Base-by-base conservation (phyloP, 768 basidiomycete species). In the Tylopilus balloui region DNA sequence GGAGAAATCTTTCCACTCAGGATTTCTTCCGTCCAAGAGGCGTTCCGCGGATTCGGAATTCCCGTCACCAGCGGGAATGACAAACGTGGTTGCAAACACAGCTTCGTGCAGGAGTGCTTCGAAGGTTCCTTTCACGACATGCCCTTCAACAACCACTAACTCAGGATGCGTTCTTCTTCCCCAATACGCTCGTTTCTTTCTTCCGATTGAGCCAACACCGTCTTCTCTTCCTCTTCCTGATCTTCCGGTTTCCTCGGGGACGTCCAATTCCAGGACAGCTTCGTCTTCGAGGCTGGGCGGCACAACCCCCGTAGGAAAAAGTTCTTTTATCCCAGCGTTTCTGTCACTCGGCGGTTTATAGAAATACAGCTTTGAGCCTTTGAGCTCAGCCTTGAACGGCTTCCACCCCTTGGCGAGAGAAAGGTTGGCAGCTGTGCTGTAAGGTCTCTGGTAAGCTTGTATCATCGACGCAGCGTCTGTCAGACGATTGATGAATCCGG, bases 311-410 rank as follows among this genome's bases (percentile, higher is more conserved):
- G 78, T 75, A 10, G 88, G 84, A 59, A 94, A 94, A 21, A 92
- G 69, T 8, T 85, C 83, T 62, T 83, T 87, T 45, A 92, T 74
- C 0, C 74, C 84, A 2, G 72, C 69, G 20, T 67, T 71, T 48
- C 82, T 73, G 54, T 93, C 91, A 24, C 76, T 73, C 0, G 91
- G 88, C 0, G 88, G 81, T 59, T 93, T 94, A 64, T 88, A 92
- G 60, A 93, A 87, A 64, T 87, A 85, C 42, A 94, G 58, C 64
- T 93, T 93, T 12, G 85, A 80, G 6, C 91, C 92, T 60, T 88
- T 86, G 23, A 94, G 70, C 56, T 90, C 85, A 38, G 86, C 75
- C 65, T 92, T 92, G 72, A 79, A 89, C 5, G 88, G 80, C 63
- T 92, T 93, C 92, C 92, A 94, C 0, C 81, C 81, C 56, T 90